These are phyloP conservation scores for Pittosporum tobira DNA, from an alignment of 129 eudicot genomes.

Conservation along the genomic window DNA sequence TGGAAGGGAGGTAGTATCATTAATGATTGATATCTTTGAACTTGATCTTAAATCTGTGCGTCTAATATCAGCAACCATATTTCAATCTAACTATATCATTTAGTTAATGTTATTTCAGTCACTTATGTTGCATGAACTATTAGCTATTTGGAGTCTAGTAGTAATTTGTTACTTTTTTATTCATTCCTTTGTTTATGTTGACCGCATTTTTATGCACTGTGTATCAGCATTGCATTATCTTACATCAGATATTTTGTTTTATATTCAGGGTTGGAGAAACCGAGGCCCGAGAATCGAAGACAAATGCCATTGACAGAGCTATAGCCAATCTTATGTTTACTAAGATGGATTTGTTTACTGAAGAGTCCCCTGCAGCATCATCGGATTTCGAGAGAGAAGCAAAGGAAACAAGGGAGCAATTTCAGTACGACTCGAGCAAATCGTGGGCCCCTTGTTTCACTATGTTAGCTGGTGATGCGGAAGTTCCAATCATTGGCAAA, in stretches of 20 bases:
- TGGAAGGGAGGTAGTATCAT: no score
- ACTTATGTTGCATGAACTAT: no score
- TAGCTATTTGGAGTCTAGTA: background rate
- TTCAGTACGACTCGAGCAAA: background rate
- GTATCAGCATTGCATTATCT: background rate
- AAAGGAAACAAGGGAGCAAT: background rate
- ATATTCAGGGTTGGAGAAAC: conserved; percentile 30
- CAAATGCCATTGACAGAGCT: conserved; percentile 56
- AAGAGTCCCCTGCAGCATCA: conserved; percentile 3
- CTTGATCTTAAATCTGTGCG: background rate
- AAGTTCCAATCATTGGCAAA: conserved; percentile 28
- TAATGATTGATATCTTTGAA: background rate
- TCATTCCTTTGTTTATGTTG: background rate
- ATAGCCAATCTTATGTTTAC: conserved; percentile 53
- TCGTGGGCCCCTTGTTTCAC: conserved; percentile 15
- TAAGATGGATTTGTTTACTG: conserved; percentile 22
- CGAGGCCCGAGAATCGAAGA: conserved; percentile 31
- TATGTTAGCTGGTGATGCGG: conserved; percentile 27
- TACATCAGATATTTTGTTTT: background rate
- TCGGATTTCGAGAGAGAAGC: background rate
- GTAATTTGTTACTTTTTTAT: background rate
- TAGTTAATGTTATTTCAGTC: no score
- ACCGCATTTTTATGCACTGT: no score
- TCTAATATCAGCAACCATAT: no score
- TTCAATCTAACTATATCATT: no score